Conservation (phyloP, 1,284 basidiomycete genomes). For the Mycena citricolor region DNA sequence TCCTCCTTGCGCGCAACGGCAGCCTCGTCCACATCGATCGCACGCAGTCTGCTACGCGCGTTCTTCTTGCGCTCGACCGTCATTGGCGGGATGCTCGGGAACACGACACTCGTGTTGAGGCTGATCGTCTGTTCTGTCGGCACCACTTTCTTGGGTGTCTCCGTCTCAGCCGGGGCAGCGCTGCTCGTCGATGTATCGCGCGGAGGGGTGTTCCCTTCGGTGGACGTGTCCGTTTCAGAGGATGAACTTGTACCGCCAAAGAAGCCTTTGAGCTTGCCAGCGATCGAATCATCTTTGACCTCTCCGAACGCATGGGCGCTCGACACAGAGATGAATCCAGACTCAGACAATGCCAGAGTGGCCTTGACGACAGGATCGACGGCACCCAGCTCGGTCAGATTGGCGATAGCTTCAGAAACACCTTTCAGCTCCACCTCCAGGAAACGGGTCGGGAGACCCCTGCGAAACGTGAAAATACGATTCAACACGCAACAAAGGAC, state of each 20-base stretch:
- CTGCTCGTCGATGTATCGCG: no score
- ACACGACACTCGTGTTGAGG: conserved; percentile 62
- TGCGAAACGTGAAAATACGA: conserved; percentile 28
- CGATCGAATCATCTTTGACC: conserved; percentile 74
- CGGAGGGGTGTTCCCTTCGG: conserved; percentile 41
- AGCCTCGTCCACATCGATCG: conserved; percentile 76
- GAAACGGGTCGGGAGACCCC: conserved; percentile 67
- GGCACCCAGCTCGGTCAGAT: conserved; percentile 73
- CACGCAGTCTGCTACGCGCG: conserved; percentile 71
- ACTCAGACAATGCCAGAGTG: conserved; percentile 78
- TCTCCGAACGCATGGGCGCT: conserved; percentile 76
- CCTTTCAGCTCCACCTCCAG: conserved; percentile 69
- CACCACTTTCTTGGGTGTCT: conserved; percentile 38
- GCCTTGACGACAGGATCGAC: conserved; percentile 78
- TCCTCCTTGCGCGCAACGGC: conserved; percentile 84
- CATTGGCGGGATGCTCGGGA: conserved; percentile 70
- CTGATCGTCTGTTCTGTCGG: conserved; percentile 55
- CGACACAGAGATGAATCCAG: conserved; percentile 78
- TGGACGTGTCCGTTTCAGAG: conserved; percentile 36
- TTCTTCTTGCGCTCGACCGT: conserved; percentile 69
- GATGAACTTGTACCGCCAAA: conserved; percentile 63
- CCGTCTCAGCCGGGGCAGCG: no score
- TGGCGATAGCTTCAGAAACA: conserved; percentile 67
- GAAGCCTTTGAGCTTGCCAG: conserved; percentile 82
- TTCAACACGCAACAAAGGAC: conserved; percentile 1